A percentile compares a stretch with the other conserved stretches of the same genome.
phyloP scores from a whole-genome alignment of 345 rosid species.

The Syzygium jambos region DNA sequence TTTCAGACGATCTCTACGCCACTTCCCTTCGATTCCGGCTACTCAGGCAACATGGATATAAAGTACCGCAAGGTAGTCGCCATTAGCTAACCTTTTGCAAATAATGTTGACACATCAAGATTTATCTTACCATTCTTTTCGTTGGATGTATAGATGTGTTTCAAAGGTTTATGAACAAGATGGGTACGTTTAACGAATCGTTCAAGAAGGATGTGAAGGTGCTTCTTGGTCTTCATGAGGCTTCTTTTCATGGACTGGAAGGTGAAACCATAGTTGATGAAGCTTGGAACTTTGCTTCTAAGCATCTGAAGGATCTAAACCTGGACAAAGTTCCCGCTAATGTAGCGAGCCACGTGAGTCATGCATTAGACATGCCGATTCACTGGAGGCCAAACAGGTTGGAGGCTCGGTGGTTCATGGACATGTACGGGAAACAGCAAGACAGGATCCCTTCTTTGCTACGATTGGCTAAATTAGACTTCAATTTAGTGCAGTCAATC shows the following conservation, averaged over 20 bases:
- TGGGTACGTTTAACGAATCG: neutral
- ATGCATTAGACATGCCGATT: constrained; percentile 6
- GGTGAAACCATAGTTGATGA: constrained; percentile 5
- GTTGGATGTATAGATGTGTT: neutral
- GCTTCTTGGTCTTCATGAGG: neutral
- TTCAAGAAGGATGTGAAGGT: neutral
- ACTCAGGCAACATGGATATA: constrained; percentile 12
- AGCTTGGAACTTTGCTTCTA: neutral
- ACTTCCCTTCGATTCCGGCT: constrained; percentile 7
- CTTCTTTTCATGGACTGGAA: neutral
- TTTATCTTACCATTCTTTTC: neutral
- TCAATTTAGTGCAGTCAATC: too few relatives aligned
- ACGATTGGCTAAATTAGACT: too few relatives aligned
- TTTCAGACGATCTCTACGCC: neutral
- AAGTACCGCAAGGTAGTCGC: constrained; percentile 8
- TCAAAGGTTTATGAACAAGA: constrained; percentile 2
- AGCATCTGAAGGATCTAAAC: neutral
- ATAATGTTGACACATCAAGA: neutral
- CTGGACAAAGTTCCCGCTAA: neutral
- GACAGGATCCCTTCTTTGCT: neutral
- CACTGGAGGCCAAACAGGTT: too few relatives aligned
- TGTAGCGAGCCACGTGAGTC: neutral
- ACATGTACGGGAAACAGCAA: neutral
- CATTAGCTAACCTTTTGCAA: neutral
- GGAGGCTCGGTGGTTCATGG: too few relatives aligned